These are phyloP conservation scores for Taphrina confusa DNA, from an alignment of 1,139 yeast genomes.

Conservation along the genomic window DNA sequence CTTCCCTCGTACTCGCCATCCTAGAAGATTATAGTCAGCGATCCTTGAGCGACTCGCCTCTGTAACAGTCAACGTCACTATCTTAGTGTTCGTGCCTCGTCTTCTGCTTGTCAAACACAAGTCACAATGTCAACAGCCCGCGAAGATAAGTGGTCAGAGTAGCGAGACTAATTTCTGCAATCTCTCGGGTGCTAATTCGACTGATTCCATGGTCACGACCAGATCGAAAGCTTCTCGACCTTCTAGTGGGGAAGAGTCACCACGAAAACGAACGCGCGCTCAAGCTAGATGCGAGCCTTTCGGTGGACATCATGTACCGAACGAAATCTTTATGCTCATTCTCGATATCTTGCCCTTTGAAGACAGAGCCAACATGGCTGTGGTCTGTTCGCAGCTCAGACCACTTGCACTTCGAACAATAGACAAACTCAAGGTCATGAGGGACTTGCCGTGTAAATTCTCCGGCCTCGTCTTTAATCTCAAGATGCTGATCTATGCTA, in stretches of 20 bases:
- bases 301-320: slow-evolving; percentile 18
- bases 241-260: not conserved
- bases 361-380: slow-evolving; percentile 18
- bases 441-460: slow-evolving; percentile 24
- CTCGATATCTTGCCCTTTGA: slow-evolving; percentile 14
- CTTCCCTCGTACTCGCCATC: no score
- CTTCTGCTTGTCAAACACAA: no score
- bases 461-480: not conserved
- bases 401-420: slow-evolving; percentile 6
- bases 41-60: no score
- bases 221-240: not conserved
- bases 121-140: no score
- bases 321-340: slow-evolving; percentile 21
- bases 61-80: no score
- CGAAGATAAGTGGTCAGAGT: no score
- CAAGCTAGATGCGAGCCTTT: not conserved
- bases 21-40: no score
- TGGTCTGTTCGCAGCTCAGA: slow-evolving; percentile 6
- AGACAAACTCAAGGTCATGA: slow-evolving; percentile 30
- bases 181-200: no score
- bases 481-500: not conserved
- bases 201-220: not conserved
- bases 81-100: no score
- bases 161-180: no score
- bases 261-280: not conserved